Evolutionary conservation across 225 moss, liverwort and hornwort genomes (phyloP).

Genomic region (Antitrichia curtipendula): DNA sequence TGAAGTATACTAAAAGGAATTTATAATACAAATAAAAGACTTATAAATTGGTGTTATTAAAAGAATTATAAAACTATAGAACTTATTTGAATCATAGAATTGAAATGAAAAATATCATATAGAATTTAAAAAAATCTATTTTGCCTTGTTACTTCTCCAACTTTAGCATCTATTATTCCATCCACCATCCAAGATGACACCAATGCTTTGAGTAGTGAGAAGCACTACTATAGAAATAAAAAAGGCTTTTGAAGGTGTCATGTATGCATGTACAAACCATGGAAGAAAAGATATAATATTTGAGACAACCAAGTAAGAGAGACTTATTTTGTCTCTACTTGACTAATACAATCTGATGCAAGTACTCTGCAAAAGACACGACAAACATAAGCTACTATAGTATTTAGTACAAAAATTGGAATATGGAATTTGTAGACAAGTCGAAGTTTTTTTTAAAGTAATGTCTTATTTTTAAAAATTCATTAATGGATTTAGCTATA

Average conservation of each 20-base stretch:
- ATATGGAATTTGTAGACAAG: neutral
- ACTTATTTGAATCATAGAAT: neutral
- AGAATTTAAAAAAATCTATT: neutral
- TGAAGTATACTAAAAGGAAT: neutral
- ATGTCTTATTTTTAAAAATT: neutral
- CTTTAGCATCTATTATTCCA: neutral
- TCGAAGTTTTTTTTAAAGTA: neutral
- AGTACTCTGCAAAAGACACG: neutral
- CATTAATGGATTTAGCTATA: neutral
- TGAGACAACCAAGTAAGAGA: neutral
- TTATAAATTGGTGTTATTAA: neutral
- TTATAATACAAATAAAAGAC: neutral
- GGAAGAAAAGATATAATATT: slow-evolving; percentile 1
- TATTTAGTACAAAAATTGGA: neutral
- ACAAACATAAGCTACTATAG: neutral
- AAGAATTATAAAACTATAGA: neutral
- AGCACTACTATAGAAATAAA: slow-evolving; percentile 11
- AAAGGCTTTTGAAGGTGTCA: neutral
- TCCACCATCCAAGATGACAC: neutral
- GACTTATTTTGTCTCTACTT: neutral
- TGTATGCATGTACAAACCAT: neutral
- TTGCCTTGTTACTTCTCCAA: neutral
- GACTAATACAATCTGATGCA: neutral
- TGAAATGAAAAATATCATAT: neutral
- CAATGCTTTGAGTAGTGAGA: neutral